Evolutionary conservation across 352 stramenopile genomes (phyloP), one percentile per base, ranked within the genome.

Genomic region (Phytopythium vexans): DNA sequence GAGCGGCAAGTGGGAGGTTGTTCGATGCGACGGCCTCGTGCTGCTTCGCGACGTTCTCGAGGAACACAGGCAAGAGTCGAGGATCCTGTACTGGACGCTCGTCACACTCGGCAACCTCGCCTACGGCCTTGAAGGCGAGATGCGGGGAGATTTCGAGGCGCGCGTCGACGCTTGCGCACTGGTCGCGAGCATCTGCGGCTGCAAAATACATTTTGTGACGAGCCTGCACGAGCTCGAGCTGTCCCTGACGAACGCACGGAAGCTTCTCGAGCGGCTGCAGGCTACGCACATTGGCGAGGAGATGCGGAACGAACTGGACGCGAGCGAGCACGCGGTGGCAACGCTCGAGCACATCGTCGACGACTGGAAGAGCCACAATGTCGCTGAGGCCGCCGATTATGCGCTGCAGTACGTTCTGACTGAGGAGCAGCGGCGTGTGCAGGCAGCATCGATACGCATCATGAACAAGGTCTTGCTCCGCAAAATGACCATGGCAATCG

Each of bases 291-390:
- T 89, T 16, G 70, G 74, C 43, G 74, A 91, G 58, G 72, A 82
- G 54, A 85, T 82, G 55, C 81, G 76, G 38, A 91, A 91, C 54
- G 77, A 80, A 7, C 49, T 91, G 50, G 81, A 89, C 41, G 68
- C 68, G 8, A 68, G 60, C 33, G 67, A 74, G 15, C 63, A 82
- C 31, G 58, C 74, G 11, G 63, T 82, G 4, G 21, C 50, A n/a
- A 82, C 68, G 21, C 45, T 91, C n/a, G 47, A 55, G 9, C 42
- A 14, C 0, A 56, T 79, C 8, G 64, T 81, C 21, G 45, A 56
- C 3, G 73, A 83, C 4, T 72, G 78, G 45, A 48, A 58, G 32
- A 62, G 62, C 32, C 63, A 79, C 45, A 66, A 91, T 42, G 70
- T 91, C 14, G 74, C 66, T 0, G 50, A 71, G 9, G 74, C 77